Base-by-base conservation (phyloP, 139 green algal genomes). In the Coelastrella sp. region DNA sequence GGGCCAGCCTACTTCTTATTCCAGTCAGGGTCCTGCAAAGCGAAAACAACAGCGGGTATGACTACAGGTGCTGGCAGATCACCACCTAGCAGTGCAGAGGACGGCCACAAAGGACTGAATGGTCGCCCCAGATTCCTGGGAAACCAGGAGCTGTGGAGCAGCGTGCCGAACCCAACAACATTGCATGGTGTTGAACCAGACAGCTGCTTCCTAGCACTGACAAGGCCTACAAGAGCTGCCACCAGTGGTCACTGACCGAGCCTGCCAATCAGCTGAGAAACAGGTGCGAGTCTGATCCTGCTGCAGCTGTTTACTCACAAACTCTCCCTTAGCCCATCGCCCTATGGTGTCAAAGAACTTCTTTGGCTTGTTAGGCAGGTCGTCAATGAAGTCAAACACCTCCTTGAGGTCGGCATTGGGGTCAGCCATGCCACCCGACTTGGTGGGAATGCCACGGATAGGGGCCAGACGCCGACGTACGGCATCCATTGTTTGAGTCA, bases 381-480 rank as follows among this genome's bases (percentile, higher is more conserved):
- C 87, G 91, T 99, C 98, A 47, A 99, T 92, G 0, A 92, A 91
- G 60, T 98, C 95, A 85, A 99, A 99, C 6, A 99, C 98, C 79
- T 99, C 98, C 22, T 92, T 90, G 17, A 99, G 66, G 93, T 99
- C 98, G 3, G 90, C 77, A 86, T 99, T 99, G 60, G 98, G 97
- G 88, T 99, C 97, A 77, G 96, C 83, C 92, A 98, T 93, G 11
- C 73, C 79, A 47, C 97, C 97, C 19, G 89, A 87, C 94, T 99
- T 99, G 54, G 97, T 99, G 13, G 98, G 98, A 87, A 99, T 98
- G 83, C 98, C 98, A 8, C 98, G 94, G 80, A 99, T 99, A 73
- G 98, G 98, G 5, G 98, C 98, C 82, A 99, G 92, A 14, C 95
- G 92, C 7, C 89, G 94, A 13, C 97, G 90, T 77, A 98, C 95